phyloP scores from a whole-genome alignment of 1,284 basidiomycete species.

The Caloboletus inedulis region DNA sequence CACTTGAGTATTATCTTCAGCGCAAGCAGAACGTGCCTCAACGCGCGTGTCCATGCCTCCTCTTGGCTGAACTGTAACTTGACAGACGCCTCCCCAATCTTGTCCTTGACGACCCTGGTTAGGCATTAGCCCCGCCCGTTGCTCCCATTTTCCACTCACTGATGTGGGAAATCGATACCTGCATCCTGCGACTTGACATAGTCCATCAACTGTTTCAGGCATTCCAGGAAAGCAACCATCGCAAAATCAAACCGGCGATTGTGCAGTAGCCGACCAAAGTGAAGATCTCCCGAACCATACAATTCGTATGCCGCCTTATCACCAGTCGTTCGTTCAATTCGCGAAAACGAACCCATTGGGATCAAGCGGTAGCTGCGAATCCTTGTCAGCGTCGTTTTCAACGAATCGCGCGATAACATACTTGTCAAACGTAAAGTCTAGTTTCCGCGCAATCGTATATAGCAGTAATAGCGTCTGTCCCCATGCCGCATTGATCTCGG shows the following conservation, averaged over 20 bases:
- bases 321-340: conserved; percentile 80
- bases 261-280: conserved; percentile 84
- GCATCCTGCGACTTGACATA: conserved; percentile 73
- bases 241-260: conserved; percentile 95
- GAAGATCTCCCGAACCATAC: conserved; percentile 87
- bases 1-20: conserved; percentile 84
- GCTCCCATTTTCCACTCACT: conserved; percentile 49
- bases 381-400: conserved; percentile 12
- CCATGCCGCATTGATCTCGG: conserved; percentile 99
- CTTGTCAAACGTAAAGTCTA: conserved; percentile 86
- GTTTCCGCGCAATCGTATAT: conserved; percentile 86
- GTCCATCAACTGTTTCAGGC: conserved; percentile 87
- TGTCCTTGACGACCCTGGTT: conserved; percentile 84
- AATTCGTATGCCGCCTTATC: conserved; percentile 86
- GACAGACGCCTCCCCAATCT: conserved; percentile 93
- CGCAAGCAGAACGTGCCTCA: conserved; percentile 87
- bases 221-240: conserved; percentile 95
- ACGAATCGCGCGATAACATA: conserved; percentile 32
- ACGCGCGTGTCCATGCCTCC: conserved; percentile 92
- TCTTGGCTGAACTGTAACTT: conserved; percentile 94
- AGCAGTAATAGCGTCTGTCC: conserved; percentile 92
- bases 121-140: conserved; percentile 11
- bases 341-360: conserved; percentile 91
- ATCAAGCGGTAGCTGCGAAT: conserved; percentile 74
- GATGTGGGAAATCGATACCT: conserved; percentile 78